Base-by-base conservation (phyloP, 2,329 filamentous ascomycete species). In the Harringtonia lauricola region DNA sequence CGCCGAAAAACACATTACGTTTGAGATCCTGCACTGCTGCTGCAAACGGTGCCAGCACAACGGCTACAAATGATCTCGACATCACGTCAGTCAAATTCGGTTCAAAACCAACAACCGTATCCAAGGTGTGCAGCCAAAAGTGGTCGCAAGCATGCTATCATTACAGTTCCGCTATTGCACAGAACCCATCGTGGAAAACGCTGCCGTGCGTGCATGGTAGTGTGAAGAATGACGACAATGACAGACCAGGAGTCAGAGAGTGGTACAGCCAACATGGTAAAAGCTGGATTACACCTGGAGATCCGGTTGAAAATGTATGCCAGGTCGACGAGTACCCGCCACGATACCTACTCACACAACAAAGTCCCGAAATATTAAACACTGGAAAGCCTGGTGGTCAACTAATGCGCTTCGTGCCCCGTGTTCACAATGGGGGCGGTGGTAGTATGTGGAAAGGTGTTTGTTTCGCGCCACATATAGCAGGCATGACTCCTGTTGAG, bases 111-210 rank as follows among this genome's bases (percentile, higher is more conserved):
- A 49, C 45, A 2, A 39, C 36, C 8, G 48, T 52, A 4, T 29
- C 39, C 6, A 43, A 21, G 19, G 43, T 36, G 2, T 54, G 51
- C 45, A 28, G 18, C n/a, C 13, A 36, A 7, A 15, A 38, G 28
- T 52, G 43, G 41, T 41, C 45, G 22, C 53, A 55, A 39, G 53
- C 53, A n/a, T 55, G 53, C 42, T 49, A 49, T 40, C 52, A 54
- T 38, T 55, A 55, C 45, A 51, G 48, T 34, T 54, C 52, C 1
- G 53, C 47, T 31, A 53, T 50, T 24, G 29, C 33, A 22, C 36
- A 46, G 8, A 48, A 51, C 29, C 42, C 38, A 21, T 21, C 36
- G n/a, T 51, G 45, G 41, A 24, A 38, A 1, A 40, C 40, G 2
- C 24, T 51, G 18, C 46, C 46, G 8, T 52, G 50, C 36, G 42